Percentiles rank a stretch among this genome's conserved stretches.
Evolutionary conservation across 2,329 filamentous ascomycete species (phyloP).

Genomic region (Alternaria dauci): DNA sequence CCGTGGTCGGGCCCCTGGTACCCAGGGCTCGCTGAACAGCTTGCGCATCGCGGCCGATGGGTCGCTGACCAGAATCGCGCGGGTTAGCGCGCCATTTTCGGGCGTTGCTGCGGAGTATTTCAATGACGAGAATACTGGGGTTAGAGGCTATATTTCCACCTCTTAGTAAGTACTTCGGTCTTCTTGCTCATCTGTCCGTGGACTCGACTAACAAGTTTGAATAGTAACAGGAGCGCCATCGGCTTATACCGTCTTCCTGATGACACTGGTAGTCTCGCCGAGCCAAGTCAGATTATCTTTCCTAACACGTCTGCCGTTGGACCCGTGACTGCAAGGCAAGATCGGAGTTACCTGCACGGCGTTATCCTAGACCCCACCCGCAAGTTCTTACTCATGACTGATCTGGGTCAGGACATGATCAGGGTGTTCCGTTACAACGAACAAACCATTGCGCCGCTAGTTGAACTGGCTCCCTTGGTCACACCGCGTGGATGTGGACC

Average conservation of each 20-base stretch:
- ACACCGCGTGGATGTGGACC: slow-evolving; percentile 66
- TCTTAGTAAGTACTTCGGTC: slow-evolving; percentile 18
- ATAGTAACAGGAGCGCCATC: slow-evolving; percentile 20
- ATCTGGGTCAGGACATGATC: slow-evolving; percentile 70
- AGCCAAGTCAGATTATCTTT: slow-evolving; percentile 12
- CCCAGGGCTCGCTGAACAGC: slow-evolving; percentile 20
- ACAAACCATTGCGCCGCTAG: slow-evolving; percentile 51
- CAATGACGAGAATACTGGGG: neutral
- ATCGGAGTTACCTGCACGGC: slow-evolving; percentile 56
- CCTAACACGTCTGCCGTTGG: slow-evolving; percentile 13
- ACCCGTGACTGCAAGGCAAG: slow-evolving; percentile 45
- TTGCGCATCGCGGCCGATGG: slow-evolving; percentile 16
- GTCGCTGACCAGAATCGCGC: slow-evolving; percentile 12
- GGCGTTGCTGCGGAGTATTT: slow-evolving; percentile 22
- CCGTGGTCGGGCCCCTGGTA: slow-evolving; percentile 16
- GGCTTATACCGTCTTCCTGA: slow-evolving; percentile 18
- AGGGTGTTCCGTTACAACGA: slow-evolving; percentile 64
- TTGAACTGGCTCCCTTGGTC: slow-evolving; percentile 56
- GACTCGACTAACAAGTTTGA: neutral
- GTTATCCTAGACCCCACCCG: slow-evolving; percentile 69
- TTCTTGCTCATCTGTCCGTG: too few species aligned
- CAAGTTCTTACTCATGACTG: slow-evolving; percentile 67
- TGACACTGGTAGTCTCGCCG: slow-evolving; percentile 8
- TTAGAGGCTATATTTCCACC: slow-evolving; percentile 18
- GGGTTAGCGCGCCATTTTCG: slow-evolving; percentile 21